These are phyloP conservation scores for Nicotiana knightiana DNA, from an alignment of 257 asterid genomes.

Conservation along the genomic window DNA sequence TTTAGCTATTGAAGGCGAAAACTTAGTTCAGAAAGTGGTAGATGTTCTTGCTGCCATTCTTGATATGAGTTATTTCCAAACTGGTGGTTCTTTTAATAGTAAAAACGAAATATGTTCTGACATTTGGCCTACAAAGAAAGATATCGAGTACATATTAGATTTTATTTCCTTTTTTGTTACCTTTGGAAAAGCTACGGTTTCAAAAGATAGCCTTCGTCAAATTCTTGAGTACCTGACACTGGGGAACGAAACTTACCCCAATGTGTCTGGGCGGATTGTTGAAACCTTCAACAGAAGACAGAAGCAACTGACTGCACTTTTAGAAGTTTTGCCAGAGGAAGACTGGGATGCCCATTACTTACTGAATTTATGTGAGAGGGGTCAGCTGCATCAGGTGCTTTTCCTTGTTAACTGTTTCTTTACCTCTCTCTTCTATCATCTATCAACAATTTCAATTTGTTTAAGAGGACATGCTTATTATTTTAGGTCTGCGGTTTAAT, in stretches of 20 bases:
- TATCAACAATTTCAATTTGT: background rate
- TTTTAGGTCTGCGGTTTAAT: slow-evolving; percentile 83
- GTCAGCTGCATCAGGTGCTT: slow-evolving; percentile 78
- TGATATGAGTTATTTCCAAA: slow-evolving; percentile 42
- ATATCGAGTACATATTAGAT: slow-evolving; percentile 49
- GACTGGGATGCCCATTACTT: slow-evolving; percentile 77
- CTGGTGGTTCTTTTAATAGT: slow-evolving; percentile 30
- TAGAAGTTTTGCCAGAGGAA: slow-evolving; percentile 59
- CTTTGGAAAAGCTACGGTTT: slow-evolving; percentile 54
- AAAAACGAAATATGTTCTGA: slow-evolving; percentile 28
- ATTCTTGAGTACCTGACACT: slow-evolving; percentile 75
- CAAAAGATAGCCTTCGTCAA: slow-evolving; percentile 53
- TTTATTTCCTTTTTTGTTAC: slow-evolving; percentile 73
- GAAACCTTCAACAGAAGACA: slow-evolving; percentile 47
- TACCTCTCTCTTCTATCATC: slow-evolving; percentile 11
- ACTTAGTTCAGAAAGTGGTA: slow-evolving; percentile 64
- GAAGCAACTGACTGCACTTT: slow-evolving; percentile 65
- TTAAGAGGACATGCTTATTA: slow-evolving; percentile 7
- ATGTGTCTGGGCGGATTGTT: slow-evolving; percentile 21
- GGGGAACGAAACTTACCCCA: slow-evolving; percentile 28
- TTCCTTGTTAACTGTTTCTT: background rate
- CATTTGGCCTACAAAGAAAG: slow-evolving; percentile 81
- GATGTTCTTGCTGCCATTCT: slow-evolving; percentile 61
- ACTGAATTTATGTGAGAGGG: slow-evolving; percentile 58
- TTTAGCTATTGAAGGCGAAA: slow-evolving; percentile 29